A percentile compares a stretch with the other conserved stretches of the same genome.
phyloP scores from a whole-genome alignment of 345 rosid species.

The Syzygium oleosum region DNA sequence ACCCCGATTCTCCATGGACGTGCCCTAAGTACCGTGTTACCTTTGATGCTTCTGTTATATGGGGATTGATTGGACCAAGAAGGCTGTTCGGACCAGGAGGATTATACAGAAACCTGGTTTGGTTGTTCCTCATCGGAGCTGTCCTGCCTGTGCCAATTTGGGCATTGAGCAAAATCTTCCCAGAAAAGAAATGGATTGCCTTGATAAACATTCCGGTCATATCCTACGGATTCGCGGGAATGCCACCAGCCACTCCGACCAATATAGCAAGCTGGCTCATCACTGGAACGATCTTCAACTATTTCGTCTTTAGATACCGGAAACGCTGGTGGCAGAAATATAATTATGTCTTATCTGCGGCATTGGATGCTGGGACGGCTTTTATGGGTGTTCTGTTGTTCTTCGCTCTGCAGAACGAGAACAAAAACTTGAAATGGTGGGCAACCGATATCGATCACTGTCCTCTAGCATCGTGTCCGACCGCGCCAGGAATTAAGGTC shows the following conservation, averaged over 20 bases:
- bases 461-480: conserved; percentile 75
- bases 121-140: conserved; percentile 90
- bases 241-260: conserved; percentile 99
- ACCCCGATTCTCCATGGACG: conserved; percentile 90
- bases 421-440: conserved; percentile 70
- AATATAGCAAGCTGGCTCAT: conserved; percentile 92
- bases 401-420: conserved; percentile 71
- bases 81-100: conserved; percentile 84
- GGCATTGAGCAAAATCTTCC: conserved; percentile 67
- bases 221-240: conserved; percentile 83
- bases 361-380: conserved; percentile 91
- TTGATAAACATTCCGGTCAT: conserved; percentile 87
- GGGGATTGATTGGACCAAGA: conserved; percentile 89
- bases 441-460: conserved; percentile 81
- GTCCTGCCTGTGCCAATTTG: conserved; percentile 83
- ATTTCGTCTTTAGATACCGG: conserved; percentile 63
- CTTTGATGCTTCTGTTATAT: conserved; percentile 87
- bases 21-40: conserved; percentile 95
- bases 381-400: conserved; percentile 89
- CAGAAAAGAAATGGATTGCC: conserved; percentile 86
- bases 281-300: conserved; percentile 84
- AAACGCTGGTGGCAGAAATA: conserved; percentile 98
- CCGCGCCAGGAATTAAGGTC: conserved; percentile 61
- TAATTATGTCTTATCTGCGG: conserved; percentile 86
- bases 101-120: conserved; percentile 74